Conservation (phyloP, 2,329 filamentous ascomycete species). For the Myriangium duriaei region DNA sequence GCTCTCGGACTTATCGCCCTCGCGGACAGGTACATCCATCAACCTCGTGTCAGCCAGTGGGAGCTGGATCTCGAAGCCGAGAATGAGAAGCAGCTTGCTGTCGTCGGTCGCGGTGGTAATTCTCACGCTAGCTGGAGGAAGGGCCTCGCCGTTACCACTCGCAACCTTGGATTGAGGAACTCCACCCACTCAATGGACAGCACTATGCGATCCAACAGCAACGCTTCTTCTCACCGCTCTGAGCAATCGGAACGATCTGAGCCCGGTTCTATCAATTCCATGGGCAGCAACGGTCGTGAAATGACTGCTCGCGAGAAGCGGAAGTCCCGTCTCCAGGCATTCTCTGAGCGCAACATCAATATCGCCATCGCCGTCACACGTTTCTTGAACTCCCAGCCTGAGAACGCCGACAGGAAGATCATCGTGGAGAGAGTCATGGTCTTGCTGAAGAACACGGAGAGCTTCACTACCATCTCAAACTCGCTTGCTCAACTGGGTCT, state of each 20-base stretch:
- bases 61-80: constrained; percentile 7
- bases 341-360: constrained; percentile 13
- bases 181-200: constrained; percentile 4
- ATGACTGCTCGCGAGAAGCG: background rate
- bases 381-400: constrained; percentile 14
- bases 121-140: constrained; percentile 7
- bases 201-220: constrained; percentile 1
- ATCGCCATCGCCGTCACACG: constrained; percentile 15
- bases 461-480: constrained; percentile 15
- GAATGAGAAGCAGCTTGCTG: constrained; percentile 4
- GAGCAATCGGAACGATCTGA: background rate
- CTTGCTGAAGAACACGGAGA: constrained; percentile 14
- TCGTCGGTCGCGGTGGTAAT: background rate
- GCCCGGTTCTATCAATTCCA: constrained; percentile 1
- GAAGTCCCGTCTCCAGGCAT: constrained; percentile 7
- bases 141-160: constrained; percentile 8
- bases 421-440: constrained; percentile 14
- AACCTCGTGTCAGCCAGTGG: constrained; percentile 12
- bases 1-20: constrained; percentile 20
- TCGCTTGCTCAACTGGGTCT: constrained; percentile 13
- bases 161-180: constrained; percentile 6
- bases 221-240: constrained; percentile 4
- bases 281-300: no score
- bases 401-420: constrained; percentile 14
- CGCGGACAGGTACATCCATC: constrained; percentile 20